A percentile compares a stretch with the other conserved stretches of the same genome.
Evolutionary conservation across 305 asterid genomes (phyloP).

Genomic region (Fraxinus sp.): DNA sequence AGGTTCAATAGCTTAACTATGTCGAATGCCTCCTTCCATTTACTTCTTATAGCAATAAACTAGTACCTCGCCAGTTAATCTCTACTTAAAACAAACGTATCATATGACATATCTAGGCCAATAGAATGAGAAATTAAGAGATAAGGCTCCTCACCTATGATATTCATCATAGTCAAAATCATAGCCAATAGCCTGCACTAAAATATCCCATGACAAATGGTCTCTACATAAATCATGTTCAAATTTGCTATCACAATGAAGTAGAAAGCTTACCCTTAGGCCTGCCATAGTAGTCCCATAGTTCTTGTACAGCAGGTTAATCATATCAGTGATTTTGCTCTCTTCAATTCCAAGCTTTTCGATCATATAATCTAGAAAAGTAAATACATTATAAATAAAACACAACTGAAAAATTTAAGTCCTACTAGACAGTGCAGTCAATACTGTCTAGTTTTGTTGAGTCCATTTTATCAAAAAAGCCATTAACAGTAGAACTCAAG

Average conservation of each 20-base stretch:
- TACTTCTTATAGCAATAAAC: constrained; percentile 6
- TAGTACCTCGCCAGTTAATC: background rate
- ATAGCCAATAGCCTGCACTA: constrained; percentile 82
- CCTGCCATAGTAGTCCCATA: constrained; percentile 98
- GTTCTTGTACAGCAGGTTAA: constrained; percentile 67
- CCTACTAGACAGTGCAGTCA: background rate
- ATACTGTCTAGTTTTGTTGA: background rate
- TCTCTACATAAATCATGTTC: background rate
- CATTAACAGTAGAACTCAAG: background rate
- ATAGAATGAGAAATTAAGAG: background rate
- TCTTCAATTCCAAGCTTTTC: constrained; percentile 70
- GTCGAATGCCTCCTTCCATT: background rate
- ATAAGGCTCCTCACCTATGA: constrained; percentile 52
- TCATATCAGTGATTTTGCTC: constrained; percentile 56
- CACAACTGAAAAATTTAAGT: background rate
- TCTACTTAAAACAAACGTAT: background rate
- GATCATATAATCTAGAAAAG: constrained; percentile 62
- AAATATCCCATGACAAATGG: constrained; percentile 10
- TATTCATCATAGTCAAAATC: constrained; percentile 92
- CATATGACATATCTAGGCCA: background rate
- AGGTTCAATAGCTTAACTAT: background rate
- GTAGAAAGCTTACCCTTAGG: constrained; percentile 58
- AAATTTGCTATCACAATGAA: background rate
- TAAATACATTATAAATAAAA: constrained; percentile 10
- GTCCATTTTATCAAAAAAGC: background rate